Conservation (phyloP, 73 alveolate genomes). For the Paramecium octaurelia region DNA sequence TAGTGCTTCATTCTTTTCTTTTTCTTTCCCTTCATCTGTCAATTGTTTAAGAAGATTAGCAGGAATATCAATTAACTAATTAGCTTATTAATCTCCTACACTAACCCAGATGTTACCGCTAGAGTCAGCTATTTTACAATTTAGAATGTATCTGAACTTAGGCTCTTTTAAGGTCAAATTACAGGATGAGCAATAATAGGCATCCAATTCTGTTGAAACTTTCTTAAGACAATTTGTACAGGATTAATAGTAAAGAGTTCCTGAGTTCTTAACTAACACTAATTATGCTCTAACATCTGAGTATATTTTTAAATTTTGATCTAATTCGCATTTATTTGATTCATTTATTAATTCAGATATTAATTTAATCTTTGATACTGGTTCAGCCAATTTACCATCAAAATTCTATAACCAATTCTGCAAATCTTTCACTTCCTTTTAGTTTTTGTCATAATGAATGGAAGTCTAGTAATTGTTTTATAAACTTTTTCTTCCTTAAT, state of each 20-base stretch:
- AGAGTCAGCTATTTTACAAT: slow-evolving; percentile 29
- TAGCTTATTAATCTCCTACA: not conserved
- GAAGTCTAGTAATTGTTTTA: not conserved
- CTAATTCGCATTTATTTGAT: not conserved
- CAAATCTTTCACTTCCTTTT: not conserved
- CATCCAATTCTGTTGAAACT: not conserved
- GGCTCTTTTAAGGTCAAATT: not conserved
- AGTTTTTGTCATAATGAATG: not conserved
- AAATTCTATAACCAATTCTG: not conserved
- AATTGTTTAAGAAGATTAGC: not conserved
- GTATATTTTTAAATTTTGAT: not conserved
- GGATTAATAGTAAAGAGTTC: not conserved
- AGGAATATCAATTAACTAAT: not conserved
- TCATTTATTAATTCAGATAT: not conserved
- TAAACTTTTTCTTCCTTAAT: not conserved
- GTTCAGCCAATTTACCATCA: not conserved
- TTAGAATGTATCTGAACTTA: not conserved
- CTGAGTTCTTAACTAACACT: not conserved
- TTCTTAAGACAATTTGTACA: not conserved
- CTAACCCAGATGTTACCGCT: not conserved
- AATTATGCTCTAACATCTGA: slow-evolving; percentile 23
- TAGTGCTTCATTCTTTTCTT: slow-evolving; percentile 6
- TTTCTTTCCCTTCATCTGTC: not conserved
- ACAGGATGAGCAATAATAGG: not conserved
- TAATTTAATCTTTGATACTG: not conserved